Conservation (phyloP, 257 asterid genomes). For the Nicotiana attenuata region DNA sequence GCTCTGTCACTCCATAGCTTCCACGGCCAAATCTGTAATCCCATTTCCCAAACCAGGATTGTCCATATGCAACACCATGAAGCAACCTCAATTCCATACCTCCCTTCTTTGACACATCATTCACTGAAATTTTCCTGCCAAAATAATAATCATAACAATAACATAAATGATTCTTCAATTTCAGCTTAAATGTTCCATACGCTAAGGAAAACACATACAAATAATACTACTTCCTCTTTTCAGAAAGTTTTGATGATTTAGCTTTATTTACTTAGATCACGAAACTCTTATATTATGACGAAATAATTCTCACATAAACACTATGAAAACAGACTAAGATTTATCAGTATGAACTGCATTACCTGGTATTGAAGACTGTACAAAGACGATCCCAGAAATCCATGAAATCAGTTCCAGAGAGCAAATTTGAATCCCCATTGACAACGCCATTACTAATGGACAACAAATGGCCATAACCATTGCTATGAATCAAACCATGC, state of each 20-base stretch:
- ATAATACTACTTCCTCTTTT: background rate
- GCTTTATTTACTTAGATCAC: background rate
- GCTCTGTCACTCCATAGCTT: slow-evolving; percentile 36
- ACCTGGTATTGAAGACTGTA: slow-evolving; percentile 57
- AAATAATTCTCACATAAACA: background rate
- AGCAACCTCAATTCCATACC: slow-evolving; percentile 46
- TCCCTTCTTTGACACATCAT: slow-evolving; percentile 32
- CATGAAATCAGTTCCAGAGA: slow-evolving; percentile 45
- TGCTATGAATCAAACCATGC: slow-evolving; percentile 72
- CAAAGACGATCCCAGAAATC: slow-evolving; percentile 78
- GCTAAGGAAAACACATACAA: background rate
- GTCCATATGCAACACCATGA: slow-evolving; percentile 44
- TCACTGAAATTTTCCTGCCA: slow-evolving; percentile 56
- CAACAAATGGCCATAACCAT: slow-evolving; percentile 78
- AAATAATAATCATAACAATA: background rate
- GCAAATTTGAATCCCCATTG: slow-evolving; percentile 26
- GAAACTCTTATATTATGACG: background rate
- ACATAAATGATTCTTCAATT: background rate
- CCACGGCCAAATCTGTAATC: slow-evolving; percentile 51
- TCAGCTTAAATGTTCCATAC: background rate
- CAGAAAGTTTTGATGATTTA: background rate
- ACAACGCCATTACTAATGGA: slow-evolving; percentile 40
- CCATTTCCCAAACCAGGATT: slow-evolving; percentile 61
- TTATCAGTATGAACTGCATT: background rate
- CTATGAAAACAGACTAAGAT: background rate